phyloP scores from a whole-genome alignment of 805 yeast genomes.

The Candida sphagnicola region DNA sequence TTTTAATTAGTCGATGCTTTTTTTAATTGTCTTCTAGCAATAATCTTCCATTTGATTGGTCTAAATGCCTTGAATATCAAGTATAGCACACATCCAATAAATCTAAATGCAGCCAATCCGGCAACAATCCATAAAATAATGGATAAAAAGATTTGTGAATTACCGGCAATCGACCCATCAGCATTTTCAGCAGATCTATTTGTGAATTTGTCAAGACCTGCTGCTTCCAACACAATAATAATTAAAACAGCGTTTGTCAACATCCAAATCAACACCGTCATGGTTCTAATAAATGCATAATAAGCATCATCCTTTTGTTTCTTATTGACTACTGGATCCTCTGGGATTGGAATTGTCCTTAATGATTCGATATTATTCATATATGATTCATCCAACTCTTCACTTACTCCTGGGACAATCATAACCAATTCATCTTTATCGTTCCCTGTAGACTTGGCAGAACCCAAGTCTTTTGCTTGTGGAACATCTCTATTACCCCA shows the following conservation, averaged over 20 bases:
- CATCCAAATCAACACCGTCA: constrained; percentile 88
- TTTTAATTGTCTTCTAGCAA: constrained; percentile 13
- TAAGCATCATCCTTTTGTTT: constrained; percentile 58
- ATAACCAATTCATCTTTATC: constrained; percentile 38
- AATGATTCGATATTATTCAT: constrained; percentile 59
- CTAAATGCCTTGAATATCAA: constrained; percentile 37
- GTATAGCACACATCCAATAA: constrained; percentile 68
- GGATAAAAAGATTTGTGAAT: constrained; percentile 68
- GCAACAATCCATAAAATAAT: constrained; percentile 93
- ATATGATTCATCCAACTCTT: constrained; percentile 75
- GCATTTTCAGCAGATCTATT: constrained; percentile 22
- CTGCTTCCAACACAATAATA: constrained; percentile 80
- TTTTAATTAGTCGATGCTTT: background rate
- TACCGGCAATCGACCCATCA: constrained; percentile 28
- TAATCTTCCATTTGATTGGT: constrained; percentile 38
- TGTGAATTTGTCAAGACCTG: constrained; percentile 57
- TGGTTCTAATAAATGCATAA: constrained; percentile 85
- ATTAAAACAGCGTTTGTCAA: constrained; percentile 77
- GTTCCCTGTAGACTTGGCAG: constrained; percentile 57
- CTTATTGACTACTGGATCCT: constrained; percentile 14
- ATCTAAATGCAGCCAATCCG: constrained; percentile 78
- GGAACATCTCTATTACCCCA: constrained; percentile 96
- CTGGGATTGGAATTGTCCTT: constrained; percentile 34
- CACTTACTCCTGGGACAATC: constrained; percentile 62
- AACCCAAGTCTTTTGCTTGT: constrained; percentile 67